A percentile compares a stretch with the other conserved stretches of the same genome.
Evolutionary conservation across 2,329 filamentous ascomycete species (phyloP).

Genomic region (Talaromyces sp.): DNA sequence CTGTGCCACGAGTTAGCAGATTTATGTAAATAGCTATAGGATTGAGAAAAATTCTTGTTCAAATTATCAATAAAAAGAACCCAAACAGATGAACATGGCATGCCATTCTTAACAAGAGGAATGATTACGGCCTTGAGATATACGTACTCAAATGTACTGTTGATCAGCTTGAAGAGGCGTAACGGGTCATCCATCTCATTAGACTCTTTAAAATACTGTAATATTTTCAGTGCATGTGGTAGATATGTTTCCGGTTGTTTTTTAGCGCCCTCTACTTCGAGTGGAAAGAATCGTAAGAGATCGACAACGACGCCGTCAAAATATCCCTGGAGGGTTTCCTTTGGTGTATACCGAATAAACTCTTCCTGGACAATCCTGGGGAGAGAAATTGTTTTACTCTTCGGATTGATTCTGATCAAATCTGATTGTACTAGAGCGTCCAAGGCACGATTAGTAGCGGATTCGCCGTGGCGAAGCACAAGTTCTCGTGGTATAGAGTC

Average conservation of each 20-base stretch:
- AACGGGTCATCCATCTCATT: too few relatives aligned
- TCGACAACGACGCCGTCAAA: neutral
- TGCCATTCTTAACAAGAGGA: too few relatives aligned
- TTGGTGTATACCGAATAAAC: neutral
- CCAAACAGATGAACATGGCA: too few relatives aligned
- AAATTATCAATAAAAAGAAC: too few relatives aligned
- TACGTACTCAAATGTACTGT: neutral
- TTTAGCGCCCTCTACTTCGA: too few relatives aligned
- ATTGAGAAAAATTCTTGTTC: too few relatives aligned
- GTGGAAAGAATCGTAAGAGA: neutral
- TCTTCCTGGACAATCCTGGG: neutral
- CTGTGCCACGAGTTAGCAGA: too few relatives aligned
- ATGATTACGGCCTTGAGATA: neutral
- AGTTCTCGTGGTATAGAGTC: neutral
- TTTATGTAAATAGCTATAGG: too few relatives aligned
- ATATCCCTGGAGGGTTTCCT: neutral
- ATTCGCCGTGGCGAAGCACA: too few relatives aligned
- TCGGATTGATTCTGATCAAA: neutral
- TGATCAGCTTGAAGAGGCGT: too few relatives aligned
- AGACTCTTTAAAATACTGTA: neutral
- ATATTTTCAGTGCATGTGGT: neutral
- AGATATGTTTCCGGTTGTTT: neutral
- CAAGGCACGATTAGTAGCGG: neutral
- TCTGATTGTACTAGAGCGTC: neutral
- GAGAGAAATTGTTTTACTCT: neutral